Evolutionary conservation across 345 rosid species (phyloP), one percentile per base, ranked within the genome.

Genomic region (Eutrema japonicum): DNA sequence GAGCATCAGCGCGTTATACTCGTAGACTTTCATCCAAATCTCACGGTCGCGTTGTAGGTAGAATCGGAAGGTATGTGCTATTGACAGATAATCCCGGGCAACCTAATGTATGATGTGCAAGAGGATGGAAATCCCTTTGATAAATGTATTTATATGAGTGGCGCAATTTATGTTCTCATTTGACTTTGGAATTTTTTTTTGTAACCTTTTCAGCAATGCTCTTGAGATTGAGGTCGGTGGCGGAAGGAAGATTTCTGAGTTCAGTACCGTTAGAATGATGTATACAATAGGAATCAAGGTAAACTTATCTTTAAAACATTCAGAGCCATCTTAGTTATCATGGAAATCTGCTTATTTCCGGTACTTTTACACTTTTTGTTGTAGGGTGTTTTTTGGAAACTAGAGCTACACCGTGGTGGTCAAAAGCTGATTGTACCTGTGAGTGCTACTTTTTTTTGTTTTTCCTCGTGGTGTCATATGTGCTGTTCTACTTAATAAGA

Each of bases 181-280:
- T 71, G 68, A 41, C 62, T 41, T 41, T 14, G 68, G 68, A 14
- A 22, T 48, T 0, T 3, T 22, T 58, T 32, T 52, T 12, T 36
- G 45, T 2, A 61, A 54, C 36, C 9, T 56, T 62, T 82, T 72
- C 88, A 96, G 97, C 80, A 78, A 85, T 81, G 85, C 90, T 67
- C 78, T 96, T 73, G 96, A 92, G 88, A 55, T 96, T 77, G 99
- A 92, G 81, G 70, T 90, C 53, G 97, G 99, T 51, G 98, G 96
- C 42, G 97, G 98, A 74, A 87, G 99, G 77, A 89, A 96, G 83
- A 47, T 92, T 61, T 92, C 95, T 4, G 86, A 88, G 64, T 90
- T 92, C 81, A 90, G 96, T 78, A 86, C 92, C 8, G 82, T 90
- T 48, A 87, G 97, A 71, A 81, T 84, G 88, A 64, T 89, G 80